Evolutionary conservation across 2,329 filamentous ascomycete species (phyloP).

Genomic region (Beauveria pseudobassiana): DNA sequence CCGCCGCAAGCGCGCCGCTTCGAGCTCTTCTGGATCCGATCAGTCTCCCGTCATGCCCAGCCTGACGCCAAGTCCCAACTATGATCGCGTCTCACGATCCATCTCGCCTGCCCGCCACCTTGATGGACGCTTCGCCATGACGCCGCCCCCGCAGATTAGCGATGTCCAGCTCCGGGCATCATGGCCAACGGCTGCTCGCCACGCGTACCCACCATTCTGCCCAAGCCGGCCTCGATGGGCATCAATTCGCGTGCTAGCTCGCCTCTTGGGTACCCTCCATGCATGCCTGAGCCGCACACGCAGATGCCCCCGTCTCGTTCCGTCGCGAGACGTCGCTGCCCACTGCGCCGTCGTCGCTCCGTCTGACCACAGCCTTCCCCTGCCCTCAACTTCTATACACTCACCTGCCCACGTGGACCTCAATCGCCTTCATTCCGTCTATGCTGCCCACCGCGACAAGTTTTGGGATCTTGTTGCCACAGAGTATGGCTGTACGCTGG

Average conservation of each 20-base stretch:
- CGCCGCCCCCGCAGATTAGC: constrained; percentile 36
- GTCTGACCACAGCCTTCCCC: constrained; percentile 49
- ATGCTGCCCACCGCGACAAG: constrained; percentile 58
- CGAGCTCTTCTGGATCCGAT: constrained; percentile 54
- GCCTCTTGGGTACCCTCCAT: constrained; percentile 33
- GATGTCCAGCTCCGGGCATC: constrained; percentile 46
- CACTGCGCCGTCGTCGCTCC: constrained; percentile 36
- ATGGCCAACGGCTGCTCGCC: constrained; percentile 36
- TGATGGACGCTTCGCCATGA: constrained; percentile 32
- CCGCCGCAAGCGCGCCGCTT: constrained; percentile 68
- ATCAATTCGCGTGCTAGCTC: constrained; percentile 30
- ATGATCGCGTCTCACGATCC: constrained; percentile 40
- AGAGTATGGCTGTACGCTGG: constrained; percentile 60
- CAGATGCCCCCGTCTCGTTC: constrained; percentile 35
- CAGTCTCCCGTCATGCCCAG: constrained; percentile 43
- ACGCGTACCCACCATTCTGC: constrained; percentile 54
- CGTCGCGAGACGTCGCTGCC: constrained; percentile 24
- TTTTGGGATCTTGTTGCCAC: constrained; percentile 69
- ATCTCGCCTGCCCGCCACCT: constrained; percentile 37
- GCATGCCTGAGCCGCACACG: constrained; percentile 37
- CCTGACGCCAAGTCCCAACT: constrained; percentile 42
- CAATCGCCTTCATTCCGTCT: constrained; percentile 60
- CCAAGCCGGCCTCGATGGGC: constrained; percentile 53
- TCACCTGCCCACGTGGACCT: constrained; percentile 48
- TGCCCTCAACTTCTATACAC: constrained; percentile 25